A percentile compares a stretch with the other conserved stretches of the same genome.
phyloP scores from a whole-genome alignment of 139 green algal species.

The Chlamydomonas incerta region DNA sequence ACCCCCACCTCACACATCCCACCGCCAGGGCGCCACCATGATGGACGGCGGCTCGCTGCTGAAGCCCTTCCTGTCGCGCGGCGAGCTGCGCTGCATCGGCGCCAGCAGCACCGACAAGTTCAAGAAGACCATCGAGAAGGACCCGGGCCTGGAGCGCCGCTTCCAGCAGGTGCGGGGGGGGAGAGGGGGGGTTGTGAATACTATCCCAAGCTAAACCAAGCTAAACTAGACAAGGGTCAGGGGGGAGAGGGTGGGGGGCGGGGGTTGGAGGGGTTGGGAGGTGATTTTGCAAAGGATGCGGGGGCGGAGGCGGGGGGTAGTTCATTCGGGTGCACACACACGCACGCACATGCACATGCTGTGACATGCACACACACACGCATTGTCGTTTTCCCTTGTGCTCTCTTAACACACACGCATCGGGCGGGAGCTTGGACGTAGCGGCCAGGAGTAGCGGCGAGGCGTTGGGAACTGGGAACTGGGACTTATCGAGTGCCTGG shows the following conservation, averaged over 20 bases:
- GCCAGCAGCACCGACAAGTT: slow-evolving; percentile 98
- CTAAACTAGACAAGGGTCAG: too few species aligned
- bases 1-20: not conserved
- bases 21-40: slow-evolving; percentile 60
- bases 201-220: not conserved
- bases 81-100: slow-evolving; percentile 97
- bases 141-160: slow-evolving; percentile 95
- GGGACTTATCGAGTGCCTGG: too few species aligned
- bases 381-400: too few species aligned
- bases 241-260: not conserved
- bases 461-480: too few species aligned
- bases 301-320: too few species aligned
- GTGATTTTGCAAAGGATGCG: too few species aligned
- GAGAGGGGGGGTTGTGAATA: not conserved
- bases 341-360: too few species aligned
- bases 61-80: slow-evolving; percentile 94
- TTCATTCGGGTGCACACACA: too few species aligned
- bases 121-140: slow-evolving; percentile 99
- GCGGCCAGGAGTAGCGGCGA: too few species aligned
- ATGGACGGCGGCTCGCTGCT: slow-evolving; percentile 90
- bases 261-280: not conserved
- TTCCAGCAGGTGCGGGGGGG: slow-evolving; percentile 82
- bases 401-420: too few species aligned
- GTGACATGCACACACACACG: too few species aligned
- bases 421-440: too few species aligned